Conservation (phyloP, 2,329 filamentous ascomycete genomes). For the Cladosporium sp. region DNA sequence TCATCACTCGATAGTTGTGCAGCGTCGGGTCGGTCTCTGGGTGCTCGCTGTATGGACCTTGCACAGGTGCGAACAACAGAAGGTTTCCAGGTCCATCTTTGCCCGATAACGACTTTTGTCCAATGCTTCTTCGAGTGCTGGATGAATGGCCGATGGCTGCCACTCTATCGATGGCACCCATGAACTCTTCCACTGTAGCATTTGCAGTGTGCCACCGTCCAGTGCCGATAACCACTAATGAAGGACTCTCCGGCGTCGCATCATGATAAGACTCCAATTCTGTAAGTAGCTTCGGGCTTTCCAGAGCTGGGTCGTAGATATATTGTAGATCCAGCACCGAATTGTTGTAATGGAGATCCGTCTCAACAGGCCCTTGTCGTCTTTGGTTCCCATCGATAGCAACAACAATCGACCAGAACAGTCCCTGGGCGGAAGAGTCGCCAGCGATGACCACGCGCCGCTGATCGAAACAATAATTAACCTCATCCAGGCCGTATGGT, state of each 20-base stretch:
- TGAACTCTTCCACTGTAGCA: conserved; percentile 50
- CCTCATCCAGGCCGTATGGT: conserved; percentile 55
- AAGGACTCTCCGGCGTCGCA: conserved; percentile 36
- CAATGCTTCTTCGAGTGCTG: conserved; percentile 16
- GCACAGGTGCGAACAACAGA: conserved; percentile 51
- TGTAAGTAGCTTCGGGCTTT: conserved; percentile 49
- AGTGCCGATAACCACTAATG: conserved; percentile 56
- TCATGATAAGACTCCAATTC: conserved; percentile 46
- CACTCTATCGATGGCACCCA: conserved; percentile 50
- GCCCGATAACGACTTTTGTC: conserved; percentile 25
- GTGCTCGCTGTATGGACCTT: conserved; percentile 47
- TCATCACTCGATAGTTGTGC: conserved; percentile 49
- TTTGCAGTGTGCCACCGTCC: conserved; percentile 60
- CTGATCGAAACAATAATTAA: conserved; percentile 55
- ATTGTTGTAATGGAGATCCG: conserved; percentile 49
- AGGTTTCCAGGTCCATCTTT: conserved; percentile 34
- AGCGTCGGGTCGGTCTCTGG: conserved; percentile 42
- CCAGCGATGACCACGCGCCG: conserved; percentile 62
- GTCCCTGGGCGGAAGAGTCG: conserved; percentile 61
- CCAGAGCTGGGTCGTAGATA: conserved; percentile 65
- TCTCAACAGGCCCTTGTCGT: conserved; percentile 41
- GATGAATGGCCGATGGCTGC: conserved; percentile 31
- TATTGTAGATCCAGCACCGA: conserved; percentile 54
- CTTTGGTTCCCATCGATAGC: conserved; percentile 48
- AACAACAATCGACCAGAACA: conserved; percentile 60